These are phyloP conservation scores for Peterozyma toletana DNA, from an alignment of 805 yeast species.

Conservation along the genomic window DNA sequence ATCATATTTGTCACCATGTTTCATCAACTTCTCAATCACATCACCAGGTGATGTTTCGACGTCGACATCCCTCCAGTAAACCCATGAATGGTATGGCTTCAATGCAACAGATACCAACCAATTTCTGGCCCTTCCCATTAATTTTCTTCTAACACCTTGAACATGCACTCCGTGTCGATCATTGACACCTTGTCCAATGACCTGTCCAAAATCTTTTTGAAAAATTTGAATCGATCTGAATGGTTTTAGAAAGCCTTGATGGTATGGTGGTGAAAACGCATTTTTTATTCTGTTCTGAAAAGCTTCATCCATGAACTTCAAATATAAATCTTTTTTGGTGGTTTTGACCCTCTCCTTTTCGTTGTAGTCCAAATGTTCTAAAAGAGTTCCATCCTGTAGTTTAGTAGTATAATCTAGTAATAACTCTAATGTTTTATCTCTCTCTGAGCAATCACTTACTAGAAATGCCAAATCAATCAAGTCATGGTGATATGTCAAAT, in stretches of 20 bases:
- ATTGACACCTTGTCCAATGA: constrained; percentile 77
- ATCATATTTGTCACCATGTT: constrained; percentile 42
- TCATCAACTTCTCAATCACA: constrained; percentile 69
- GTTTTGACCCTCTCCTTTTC: constrained; percentile 28
- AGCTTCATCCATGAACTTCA: constrained; percentile 58
- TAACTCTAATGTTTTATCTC: constrained; percentile 58
- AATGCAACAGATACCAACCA: constrained; percentile 73
- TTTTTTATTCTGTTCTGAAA: constrained; percentile 50
- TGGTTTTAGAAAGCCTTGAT: constrained; percentile 53
- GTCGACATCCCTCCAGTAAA: constrained; percentile 86
- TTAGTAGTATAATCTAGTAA: constrained; percentile 58
- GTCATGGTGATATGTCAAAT: constrained; percentile 76
- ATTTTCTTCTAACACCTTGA: constrained; percentile 75
- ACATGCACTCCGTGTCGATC: constrained; percentile 82
- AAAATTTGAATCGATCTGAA: constrained; percentile 77
- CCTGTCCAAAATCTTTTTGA: constrained; percentile 78
- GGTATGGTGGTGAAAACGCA: constrained; percentile 64
- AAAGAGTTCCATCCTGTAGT: constrained; percentile 64
- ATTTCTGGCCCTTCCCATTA: constrained; percentile 84
- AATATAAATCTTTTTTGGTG: constrained; percentile 46
- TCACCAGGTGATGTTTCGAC: constrained; percentile 77
- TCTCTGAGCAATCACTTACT: constrained; percentile 70
- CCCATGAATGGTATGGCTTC: constrained; percentile 85
- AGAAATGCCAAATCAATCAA: constrained; percentile 74
- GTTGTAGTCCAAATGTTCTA: constrained; percentile 33